A percentile compares a stretch with the other conserved stretches of the same genome.
Evolutionary conservation across 169 alveolate genomes (phyloP).

Genomic region (Cryptosporidium sp.): DNA sequence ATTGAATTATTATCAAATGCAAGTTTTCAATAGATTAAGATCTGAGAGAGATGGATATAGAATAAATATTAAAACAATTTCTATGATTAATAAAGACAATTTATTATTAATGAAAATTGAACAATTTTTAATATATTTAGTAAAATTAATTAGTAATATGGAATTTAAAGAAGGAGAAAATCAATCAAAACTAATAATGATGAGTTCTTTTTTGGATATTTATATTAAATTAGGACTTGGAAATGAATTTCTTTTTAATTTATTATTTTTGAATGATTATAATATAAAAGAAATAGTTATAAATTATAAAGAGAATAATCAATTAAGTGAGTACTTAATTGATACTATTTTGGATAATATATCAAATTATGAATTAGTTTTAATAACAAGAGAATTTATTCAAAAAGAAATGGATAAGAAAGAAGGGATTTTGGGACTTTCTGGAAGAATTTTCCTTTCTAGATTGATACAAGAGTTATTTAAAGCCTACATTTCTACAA

Average conservation of each 20-base stretch:
- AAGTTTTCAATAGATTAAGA: background rate
- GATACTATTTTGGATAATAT: conserved; percentile 5
- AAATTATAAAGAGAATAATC: background rate
- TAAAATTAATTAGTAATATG: background rate
- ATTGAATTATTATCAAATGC: conserved; percentile 9
- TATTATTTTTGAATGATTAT: background rate
- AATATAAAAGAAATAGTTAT: background rate
- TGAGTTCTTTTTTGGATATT: conserved; percentile 26
- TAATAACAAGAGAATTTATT: background rate
- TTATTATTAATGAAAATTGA: too few species aligned
- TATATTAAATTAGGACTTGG: background rate
- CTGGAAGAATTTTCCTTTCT: background rate
- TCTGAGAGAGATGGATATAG: too few species aligned
- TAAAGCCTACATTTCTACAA: background rate
- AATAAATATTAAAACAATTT: too few species aligned
- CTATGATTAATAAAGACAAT: background rate
- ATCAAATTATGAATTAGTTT: conserved; percentile 2
- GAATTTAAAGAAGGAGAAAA: background rate
- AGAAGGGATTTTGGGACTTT: background rate
- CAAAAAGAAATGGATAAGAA: background rate
- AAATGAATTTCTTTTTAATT: background rate
- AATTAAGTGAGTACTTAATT: background rate
- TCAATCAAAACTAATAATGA: background rate
- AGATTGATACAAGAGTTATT: background rate
- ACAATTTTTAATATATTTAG: background rate